Conservation (phyloP, 495 filamentous ascomycete genomes). For the Aspergillus indologenus region DNA sequence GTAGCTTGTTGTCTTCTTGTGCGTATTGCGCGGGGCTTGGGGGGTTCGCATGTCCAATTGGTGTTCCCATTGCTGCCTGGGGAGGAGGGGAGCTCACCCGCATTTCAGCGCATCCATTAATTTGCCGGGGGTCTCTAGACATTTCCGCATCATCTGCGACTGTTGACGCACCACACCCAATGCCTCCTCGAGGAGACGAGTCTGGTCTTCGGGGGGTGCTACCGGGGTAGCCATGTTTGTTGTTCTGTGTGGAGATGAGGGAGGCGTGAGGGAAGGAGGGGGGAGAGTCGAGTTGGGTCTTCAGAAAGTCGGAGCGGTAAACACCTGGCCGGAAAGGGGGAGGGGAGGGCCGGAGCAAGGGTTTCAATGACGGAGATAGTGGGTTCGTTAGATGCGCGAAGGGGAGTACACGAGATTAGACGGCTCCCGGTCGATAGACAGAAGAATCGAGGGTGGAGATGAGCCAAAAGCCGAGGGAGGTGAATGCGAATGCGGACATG, state of each 20-base stretch:
- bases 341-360: conserved; percentile 4
- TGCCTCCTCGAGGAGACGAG: conserved; percentile 93
- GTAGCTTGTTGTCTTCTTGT: not conserved
- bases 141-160: conserved; percentile 93
- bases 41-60: conserved; percentile 15
- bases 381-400: not conserved
- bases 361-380: conserved; percentile 15
- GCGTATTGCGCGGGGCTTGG: not conserved
- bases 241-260: too few species aligned
- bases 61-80: conserved; percentile 32
- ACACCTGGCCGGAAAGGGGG: conserved; percentile 20
- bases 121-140: conserved; percentile 94
- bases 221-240: conserved; percentile 57
- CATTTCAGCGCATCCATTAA: conserved; percentile 99
- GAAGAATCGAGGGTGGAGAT: conserved; percentile 2
- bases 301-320: conserved; percentile 29
- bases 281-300: conserved; percentile 16
- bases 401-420: conserved; percentile 1
- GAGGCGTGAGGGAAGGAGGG: conserved; percentile 21
- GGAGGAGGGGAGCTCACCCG: conserved; percentile 60
- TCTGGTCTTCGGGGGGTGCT: conserved; percentile 81
- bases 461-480: conserved; percentile 1
- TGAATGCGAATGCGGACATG: conserved; percentile 13
- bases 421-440: conserved; percentile 19
- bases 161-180: conserved; percentile 94